Percentiles rank a stretch among this genome's conserved stretches.
Conservation (phyloP, 2,329 filamentous ascomycete species). For the Macrophomina tecta region DNA sequence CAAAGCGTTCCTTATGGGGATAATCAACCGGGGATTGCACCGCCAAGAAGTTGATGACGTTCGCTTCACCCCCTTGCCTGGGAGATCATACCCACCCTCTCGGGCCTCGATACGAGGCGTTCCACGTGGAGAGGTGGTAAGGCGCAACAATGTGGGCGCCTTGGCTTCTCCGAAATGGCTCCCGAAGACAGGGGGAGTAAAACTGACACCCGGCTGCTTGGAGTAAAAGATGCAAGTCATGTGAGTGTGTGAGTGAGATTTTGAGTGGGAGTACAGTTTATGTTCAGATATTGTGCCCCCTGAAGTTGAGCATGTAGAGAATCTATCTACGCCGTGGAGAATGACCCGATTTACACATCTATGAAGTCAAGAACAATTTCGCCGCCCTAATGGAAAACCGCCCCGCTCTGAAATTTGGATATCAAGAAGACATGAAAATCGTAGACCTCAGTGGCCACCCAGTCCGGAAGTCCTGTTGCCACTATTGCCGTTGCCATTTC, state of each 20-base stretch:
- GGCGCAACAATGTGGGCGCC: neutral
- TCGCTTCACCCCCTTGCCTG: neutral
- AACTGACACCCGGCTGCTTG: neutral
- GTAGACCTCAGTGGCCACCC: neutral
- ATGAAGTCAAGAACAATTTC: neutral
- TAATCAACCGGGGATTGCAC: neutral
- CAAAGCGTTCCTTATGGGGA: neutral
- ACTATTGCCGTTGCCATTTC: neutral
- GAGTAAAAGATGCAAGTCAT: neutral
- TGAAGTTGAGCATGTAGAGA: neutral
- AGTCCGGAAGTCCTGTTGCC: neutral
- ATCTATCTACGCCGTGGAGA: neutral
- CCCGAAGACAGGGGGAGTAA: neutral
- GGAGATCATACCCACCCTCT: constrained; percentile 1
- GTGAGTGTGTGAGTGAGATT: neutral
- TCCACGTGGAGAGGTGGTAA: neutral
- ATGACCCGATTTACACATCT: neutral
- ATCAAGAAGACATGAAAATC: neutral
- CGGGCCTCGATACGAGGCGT: neutral
- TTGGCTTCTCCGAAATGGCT: neutral
- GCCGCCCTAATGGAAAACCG: neutral
- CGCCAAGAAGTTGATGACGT: neutral
- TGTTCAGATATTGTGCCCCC: neutral
- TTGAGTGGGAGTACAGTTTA: neutral
- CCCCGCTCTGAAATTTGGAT: neutral